A percentile compares a stretch with the other conserved stretches of the same genome.
These are phyloP conservation scores for Calocera cornea DNA, from an alignment of 768 basidiomycete genomes.

Conservation along the genomic window DNA sequence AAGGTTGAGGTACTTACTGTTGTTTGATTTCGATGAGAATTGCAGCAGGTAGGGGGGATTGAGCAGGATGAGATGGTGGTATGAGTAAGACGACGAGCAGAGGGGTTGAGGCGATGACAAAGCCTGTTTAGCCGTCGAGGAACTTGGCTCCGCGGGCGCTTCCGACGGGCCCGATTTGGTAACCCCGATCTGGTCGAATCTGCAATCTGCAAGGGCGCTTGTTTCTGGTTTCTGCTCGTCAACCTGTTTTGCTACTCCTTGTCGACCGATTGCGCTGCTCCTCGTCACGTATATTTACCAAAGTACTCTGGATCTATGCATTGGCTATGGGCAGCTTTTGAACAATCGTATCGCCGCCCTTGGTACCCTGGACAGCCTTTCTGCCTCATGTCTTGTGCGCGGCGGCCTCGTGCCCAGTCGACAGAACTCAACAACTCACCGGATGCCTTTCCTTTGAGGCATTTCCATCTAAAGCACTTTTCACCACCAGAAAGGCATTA, in stretches of 20 bases:
- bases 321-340: background rate
- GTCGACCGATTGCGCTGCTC: background rate
- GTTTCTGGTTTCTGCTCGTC: too few species aligned
- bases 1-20: background rate
- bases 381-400: background rate
- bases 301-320: background rate
- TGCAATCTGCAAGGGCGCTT: too few species aligned
- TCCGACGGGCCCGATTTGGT: background rate
- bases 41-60: background rate
- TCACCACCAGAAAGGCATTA: too few species aligned
- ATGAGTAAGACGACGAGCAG: background rate
- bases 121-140: background rate
- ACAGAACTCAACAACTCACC: background rate
- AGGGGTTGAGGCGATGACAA: background rate
- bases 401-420: background rate
- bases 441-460: too few species aligned
- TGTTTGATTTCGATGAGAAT: background rate
- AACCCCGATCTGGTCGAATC: background rate
- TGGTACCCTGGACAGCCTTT: background rate
- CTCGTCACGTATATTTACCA: background rate
- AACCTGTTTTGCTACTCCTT: background rate
- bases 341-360: too few species aligned
- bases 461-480: too few species aligned
- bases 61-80: background rate
- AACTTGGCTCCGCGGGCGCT: background rate